phyloP scores from a whole-genome alignment of 768 basidiomycete genomes.

The Pluteus cervinus region DNA sequence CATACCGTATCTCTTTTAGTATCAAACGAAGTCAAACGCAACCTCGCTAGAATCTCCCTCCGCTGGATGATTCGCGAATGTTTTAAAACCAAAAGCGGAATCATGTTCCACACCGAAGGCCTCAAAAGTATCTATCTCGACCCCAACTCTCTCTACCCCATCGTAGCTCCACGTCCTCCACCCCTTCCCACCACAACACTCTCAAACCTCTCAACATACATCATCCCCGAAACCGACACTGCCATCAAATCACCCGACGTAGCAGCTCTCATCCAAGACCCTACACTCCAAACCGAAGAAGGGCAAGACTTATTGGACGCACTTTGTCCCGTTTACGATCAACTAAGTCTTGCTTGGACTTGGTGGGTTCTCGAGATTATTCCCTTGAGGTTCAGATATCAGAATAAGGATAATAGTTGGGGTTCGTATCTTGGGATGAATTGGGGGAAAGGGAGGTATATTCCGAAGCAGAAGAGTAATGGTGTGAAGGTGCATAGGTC shows the following conservation, averaged over 20 bases:
- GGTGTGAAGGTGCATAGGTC: constrained; percentile 42
- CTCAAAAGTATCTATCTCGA: too few relatives aligned
- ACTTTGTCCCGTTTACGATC: constrained; percentile 2
- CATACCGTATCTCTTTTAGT: background rate
- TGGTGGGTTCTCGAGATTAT: constrained; percentile 6
- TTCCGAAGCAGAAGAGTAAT: constrained; percentile 31
- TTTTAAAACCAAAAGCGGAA: constrained; percentile 53
- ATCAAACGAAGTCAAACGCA: constrained; percentile 20
- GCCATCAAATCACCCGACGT: too few relatives aligned
- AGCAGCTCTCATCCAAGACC: too few relatives aligned
- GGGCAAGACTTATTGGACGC: background rate
- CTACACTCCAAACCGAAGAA: background rate
- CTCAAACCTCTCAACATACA: too few relatives aligned
- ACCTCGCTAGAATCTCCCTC: constrained; percentile 33
- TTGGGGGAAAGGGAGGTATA: constrained; percentile 5
- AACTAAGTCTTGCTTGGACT: background rate
- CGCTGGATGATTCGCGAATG: constrained; percentile 67
- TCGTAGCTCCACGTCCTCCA: too few relatives aligned
- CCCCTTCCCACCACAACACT: too few relatives aligned
- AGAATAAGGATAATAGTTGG: too few relatives aligned
- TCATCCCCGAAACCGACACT: too few relatives aligned
- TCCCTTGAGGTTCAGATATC: background rate
- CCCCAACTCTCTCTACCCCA: too few relatives aligned
- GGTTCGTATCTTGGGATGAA: too few relatives aligned
- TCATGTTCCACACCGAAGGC: constrained; percentile 64